A percentile compares a stretch with the other conserved stretches of the same genome.
These are phyloP conservation scores for Rubus idaeus DNA, from an alignment of 306 rosid genomes.

Conservation along the genomic window DNA sequence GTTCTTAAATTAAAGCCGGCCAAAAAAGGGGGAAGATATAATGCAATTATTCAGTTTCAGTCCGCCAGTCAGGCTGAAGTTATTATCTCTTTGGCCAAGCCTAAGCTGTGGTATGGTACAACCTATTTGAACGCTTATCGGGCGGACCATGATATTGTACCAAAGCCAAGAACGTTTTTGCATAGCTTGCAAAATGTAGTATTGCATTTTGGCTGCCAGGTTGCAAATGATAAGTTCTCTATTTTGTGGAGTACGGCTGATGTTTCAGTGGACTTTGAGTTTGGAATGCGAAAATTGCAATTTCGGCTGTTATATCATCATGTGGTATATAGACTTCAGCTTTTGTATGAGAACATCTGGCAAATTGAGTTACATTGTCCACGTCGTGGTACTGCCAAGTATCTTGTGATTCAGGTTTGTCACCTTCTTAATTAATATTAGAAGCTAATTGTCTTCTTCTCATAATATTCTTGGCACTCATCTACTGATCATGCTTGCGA, in stretches of 20 bases:
- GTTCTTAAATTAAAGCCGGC: slow-evolving; percentile 49
- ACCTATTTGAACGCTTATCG: slow-evolving; percentile 43
- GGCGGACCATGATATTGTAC: slow-evolving; percentile 48
- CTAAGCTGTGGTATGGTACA: slow-evolving; percentile 23
- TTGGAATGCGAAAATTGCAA: slow-evolving; percentile 39
- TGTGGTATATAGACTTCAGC: slow-evolving; percentile 49
- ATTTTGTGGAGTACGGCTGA: slow-evolving; percentile 35
- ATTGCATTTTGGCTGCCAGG: slow-evolving; percentile 66
- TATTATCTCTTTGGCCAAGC: slow-evolving; percentile 33
- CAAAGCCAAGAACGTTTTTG: slow-evolving; percentile 41
- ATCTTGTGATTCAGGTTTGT: slow-evolving; percentile 77
- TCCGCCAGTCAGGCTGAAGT: slow-evolving; percentile 23
- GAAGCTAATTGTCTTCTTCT: slow-evolving; percentile 1
- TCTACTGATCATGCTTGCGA: not conserved
- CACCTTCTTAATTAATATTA: not conserved
- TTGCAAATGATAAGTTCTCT: slow-evolving; percentile 42
- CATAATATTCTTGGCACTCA: slow-evolving; percentile 1
- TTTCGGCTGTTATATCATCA: slow-evolving; percentile 26
- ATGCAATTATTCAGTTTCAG: slow-evolving; percentile 67
- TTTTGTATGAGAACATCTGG: slow-evolving; percentile 66
- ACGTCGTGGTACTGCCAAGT: slow-evolving; percentile 27
- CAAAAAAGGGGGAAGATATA: slow-evolving; percentile 34
- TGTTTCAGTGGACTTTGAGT: slow-evolving; percentile 51
- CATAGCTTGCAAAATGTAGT: slow-evolving; percentile 37
- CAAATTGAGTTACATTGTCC: slow-evolving; percentile 57